Conservation (phyloP, 176 grass and related monocot genomes). For the Tillandsia fasciculata region DNA sequence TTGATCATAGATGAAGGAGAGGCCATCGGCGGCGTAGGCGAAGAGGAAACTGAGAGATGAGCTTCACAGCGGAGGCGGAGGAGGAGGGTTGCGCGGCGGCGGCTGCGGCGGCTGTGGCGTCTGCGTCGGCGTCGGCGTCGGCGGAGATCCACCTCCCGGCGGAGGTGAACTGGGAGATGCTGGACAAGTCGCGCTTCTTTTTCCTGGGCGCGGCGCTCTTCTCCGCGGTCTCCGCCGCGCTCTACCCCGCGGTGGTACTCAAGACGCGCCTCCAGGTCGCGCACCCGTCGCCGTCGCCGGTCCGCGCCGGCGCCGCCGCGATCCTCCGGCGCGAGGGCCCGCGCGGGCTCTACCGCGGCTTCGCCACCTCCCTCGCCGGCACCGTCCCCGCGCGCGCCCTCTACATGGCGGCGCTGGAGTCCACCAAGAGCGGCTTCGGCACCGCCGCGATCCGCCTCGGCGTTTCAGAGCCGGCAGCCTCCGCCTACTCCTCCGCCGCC, state of each 20-base stretch:
- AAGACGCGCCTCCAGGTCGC: constrained; percentile 92
- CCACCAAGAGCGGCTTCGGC: constrained; percentile 83
- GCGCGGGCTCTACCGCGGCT: constrained; percentile 80
- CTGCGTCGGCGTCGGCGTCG: constrained; percentile 15
- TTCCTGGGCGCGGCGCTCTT: constrained; percentile 78
- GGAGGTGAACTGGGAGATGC: constrained; percentile 99
- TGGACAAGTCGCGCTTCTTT: constrained; percentile 97
- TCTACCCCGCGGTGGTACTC: constrained; percentile 88
- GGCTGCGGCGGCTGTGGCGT: constrained; percentile 23
- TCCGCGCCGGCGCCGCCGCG: constrained; percentile 23
- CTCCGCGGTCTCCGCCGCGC: constrained; percentile 77
- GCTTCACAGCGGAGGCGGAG: constrained; percentile 43
- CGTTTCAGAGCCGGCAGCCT: constrained; percentile 52
- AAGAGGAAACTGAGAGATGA: constrained; percentile 35
- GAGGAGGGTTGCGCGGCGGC: constrained; percentile 35
- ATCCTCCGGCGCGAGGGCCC: constrained; percentile 72
- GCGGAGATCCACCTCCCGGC: constrained; percentile 42
- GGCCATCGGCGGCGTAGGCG: constrained; percentile 1
- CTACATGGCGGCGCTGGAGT: constrained; percentile 94
- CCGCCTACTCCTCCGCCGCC: constrained; percentile 54
- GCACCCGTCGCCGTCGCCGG: constrained; percentile 35
- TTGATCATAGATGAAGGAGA: too few relatives aligned
- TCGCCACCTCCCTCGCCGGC: constrained; percentile 80
- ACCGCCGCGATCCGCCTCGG: constrained; percentile 54
- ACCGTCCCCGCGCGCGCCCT: constrained; percentile 86